Base-by-base conservation (phyloP, 176 grass and related monocot genomes). In the Carex cristatella region DNA sequence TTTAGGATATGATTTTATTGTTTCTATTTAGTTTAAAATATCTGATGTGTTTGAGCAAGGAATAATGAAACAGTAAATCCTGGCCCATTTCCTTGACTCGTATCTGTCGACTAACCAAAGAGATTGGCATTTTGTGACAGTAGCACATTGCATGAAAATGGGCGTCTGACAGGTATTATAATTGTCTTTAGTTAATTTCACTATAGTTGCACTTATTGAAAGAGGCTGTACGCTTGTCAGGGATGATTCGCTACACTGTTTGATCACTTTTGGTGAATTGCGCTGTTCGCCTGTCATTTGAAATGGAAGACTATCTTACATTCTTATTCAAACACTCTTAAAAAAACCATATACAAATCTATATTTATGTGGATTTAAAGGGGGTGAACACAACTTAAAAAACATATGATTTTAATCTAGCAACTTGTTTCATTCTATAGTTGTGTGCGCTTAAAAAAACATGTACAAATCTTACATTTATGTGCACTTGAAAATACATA, bases 141-240 rank as follows among this genome's bases (percentile, higher is more conserved):
- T 75, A 53, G 46, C 10, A 75, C 44, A 53, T 70, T 73, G 42
- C 10, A 30, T 75, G 71, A 68, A 15, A 23, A 1, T 1, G 4
- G 13, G 31, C 15, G 65, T 68, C 32, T 37, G 65, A 68, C 65
- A 68, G 19, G 46, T 28, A 42, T 14, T 51, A 75, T 12, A 51
- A 74, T 74, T 27, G 70, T 49, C 46, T 76, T 76, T 76, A 55
- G 72, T 53, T 55, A 76, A 55, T 76, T 55, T 13, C 23, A 76
- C 72, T 76, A 44, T 54, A 77, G 48, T 8, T 23, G 5, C 9
- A 75, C 44, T 75, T 31, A 33, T 66, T 31, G 10, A 13, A 4
- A 66, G 28, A 65, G 23, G 9, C 62, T 73, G 42, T 73, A 4
- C n/a, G n/a, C 23, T 4, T 49, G 70, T 51, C n/a, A 51, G 18